Conservation (phyloP, 2,329 filamentous ascomycete genomes). For the Simplicillium aogashimaense region DNA sequence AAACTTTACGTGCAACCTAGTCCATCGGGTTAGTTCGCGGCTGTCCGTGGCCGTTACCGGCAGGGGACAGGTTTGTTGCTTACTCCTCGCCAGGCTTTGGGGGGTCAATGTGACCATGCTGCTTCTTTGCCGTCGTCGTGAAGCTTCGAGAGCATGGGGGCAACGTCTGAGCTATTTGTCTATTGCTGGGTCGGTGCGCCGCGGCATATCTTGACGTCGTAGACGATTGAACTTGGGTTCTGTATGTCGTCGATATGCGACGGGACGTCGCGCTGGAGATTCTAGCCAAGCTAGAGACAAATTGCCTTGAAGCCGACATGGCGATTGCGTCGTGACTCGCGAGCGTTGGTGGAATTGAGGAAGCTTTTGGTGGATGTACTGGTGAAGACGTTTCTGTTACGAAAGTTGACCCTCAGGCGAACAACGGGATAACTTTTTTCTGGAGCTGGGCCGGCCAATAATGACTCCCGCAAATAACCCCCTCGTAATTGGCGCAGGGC, state of each 20-base stretch:
- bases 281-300: constrained; percentile 21
- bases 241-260: constrained; percentile 7
- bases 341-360: no score
- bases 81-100: constrained; percentile 92
- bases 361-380: no score
- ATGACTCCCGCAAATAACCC: no score
- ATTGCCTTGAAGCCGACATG: constrained; percentile 22
- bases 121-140: constrained; percentile 47
- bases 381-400: no score
- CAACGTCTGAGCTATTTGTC: no score
- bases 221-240: constrained; percentile 12
- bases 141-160: constrained; percentile 39
- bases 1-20: constrained; percentile 79
- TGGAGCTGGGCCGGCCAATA: no score
- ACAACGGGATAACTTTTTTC: no score
- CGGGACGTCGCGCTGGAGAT: constrained; percentile 19
- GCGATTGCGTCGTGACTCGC: background rate
- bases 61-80: constrained; percentile 21
- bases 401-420: no score
- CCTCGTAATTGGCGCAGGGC: no score
- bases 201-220: constrained; percentile 1
- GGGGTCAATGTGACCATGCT: constrained; percentile 71
- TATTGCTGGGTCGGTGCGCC: constrained; percentile 1
- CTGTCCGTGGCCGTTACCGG: background rate
- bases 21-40: constrained; percentile 5